These are phyloP conservation scores for Cubamyces lactineus DNA, from an alignment of 768 basidiomycete species.

Conservation along the genomic window DNA sequence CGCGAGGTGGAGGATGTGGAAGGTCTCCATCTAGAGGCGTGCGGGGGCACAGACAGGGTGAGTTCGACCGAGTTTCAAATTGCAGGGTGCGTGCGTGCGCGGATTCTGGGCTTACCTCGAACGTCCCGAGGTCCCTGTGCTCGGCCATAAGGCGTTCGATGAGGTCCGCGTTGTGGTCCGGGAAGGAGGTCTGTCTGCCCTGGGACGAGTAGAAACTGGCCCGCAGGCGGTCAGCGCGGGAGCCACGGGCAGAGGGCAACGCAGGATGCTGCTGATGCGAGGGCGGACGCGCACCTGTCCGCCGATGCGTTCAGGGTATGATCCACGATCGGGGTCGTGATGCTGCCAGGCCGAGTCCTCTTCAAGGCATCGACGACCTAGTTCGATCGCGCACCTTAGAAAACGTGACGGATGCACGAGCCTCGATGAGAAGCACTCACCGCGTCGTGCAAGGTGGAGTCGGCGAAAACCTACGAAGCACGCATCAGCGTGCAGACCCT, in stretches of 20 bases:
- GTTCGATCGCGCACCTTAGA: conserved; percentile 10
- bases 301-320: conserved; percentile 73
- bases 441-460: conserved; percentile 51
- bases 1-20: conserved; percentile 80
- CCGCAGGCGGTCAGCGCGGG: conserved; percentile 15
- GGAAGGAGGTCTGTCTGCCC: conserved; percentile 80
- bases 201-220: conserved; percentile 85
- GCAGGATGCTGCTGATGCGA: no score
- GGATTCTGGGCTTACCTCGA: conserved; percentile 56
- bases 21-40: conserved; percentile 74
- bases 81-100: not conserved
- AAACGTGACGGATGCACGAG: not conserved
- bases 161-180: conserved; percentile 69
- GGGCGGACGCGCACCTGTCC: conserved; percentile 57
- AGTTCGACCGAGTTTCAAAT: conserved; percentile 7
- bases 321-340: conserved; percentile 42
- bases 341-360: conserved; percentile 46
- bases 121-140: conserved; percentile 59
- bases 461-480: conserved; percentile 57
- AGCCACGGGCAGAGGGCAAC: conserved; percentile 12
- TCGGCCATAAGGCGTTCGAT: conserved; percentile 56
- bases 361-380: conserved; percentile 53
- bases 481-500: conserved; percentile 19
- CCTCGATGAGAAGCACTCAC: conserved; percentile 41
- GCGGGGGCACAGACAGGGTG: not conserved